Evolutionary conservation across 2,329 filamentous ascomycete genomes (phyloP).

Genomic region (Aspergillus pseudotamarii): DNA sequence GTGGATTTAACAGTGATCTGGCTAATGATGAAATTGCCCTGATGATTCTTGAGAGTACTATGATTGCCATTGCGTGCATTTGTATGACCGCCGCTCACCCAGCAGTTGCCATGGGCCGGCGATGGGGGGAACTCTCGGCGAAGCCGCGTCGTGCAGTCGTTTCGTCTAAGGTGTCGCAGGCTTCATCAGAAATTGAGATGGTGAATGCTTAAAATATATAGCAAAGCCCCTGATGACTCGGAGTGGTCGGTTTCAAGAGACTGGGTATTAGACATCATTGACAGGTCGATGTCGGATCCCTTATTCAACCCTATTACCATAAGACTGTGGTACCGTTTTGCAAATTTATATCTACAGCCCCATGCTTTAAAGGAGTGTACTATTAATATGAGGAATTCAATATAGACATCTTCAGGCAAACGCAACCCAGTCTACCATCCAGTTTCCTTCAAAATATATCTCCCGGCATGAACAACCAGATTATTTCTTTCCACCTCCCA

Average conservation of each 20-base stretch:
- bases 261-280: neutral
- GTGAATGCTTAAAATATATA: neutral
- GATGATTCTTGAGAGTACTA: constrained; percentile 55
- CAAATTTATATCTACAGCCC: too few relatives aligned
- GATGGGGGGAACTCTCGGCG: neutral
- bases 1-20: constrained; percentile 49
- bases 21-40: constrained; percentile 55
- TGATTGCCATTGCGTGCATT: constrained; percentile 50
- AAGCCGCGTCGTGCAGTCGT: neutral
- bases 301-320: too few relatives aligned
- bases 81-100: constrained; percentile 4
- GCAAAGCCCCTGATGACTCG: neutral
- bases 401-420: too few relatives aligned
- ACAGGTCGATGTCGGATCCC: too few relatives aligned
- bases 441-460: too few relatives aligned
- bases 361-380: too few relatives aligned
- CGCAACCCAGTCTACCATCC: too few relatives aligned
- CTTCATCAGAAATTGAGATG: neutral
- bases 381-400: too few relatives aligned
- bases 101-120: neutral
- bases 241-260: neutral
- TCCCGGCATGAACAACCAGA: too few relatives aligned
- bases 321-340: too few relatives aligned
- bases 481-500: too few relatives aligned
- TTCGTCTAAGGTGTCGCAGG: neutral